Percentiles rank a stretch among this genome's conserved stretches.
phyloP scores from a whole-genome alignment of 257 asterid species.

The Primulina tabacum region DNA sequence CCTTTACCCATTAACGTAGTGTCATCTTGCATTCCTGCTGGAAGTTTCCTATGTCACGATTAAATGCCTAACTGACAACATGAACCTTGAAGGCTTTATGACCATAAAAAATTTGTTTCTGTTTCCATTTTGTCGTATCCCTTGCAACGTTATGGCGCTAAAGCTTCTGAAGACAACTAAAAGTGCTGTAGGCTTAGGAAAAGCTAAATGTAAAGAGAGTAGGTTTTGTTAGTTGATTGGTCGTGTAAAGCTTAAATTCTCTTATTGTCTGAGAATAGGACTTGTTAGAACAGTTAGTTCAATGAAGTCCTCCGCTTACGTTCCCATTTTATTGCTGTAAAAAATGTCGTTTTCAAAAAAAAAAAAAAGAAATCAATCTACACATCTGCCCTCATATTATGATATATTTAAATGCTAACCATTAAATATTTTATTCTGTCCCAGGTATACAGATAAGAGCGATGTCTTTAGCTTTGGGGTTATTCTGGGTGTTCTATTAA shows the following conservation, averaged over 20 bases:
- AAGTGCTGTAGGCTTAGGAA: background rate
- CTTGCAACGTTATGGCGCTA: background rate
- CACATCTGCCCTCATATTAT: background rate
- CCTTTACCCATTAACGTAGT: no score
- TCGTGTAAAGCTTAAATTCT: background rate
- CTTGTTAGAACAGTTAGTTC: no score
- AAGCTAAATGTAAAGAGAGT: no score
- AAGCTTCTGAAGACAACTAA: background rate
- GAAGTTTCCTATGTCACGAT: no score
- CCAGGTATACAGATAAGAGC: constrained; percentile 84
- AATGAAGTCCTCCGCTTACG: background rate
- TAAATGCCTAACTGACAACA: no score
- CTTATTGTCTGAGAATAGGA: background rate
- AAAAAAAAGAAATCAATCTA: background rate
- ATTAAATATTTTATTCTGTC: background rate
- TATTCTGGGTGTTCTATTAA: constrained; percentile 65
- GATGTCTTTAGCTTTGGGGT: constrained; percentile 93
- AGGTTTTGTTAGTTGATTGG: background rate
- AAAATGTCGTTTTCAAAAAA: background rate
- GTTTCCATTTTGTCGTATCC: background rate
- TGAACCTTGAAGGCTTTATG: background rate
- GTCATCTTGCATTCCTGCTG: no score
- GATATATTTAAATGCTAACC: background rate
- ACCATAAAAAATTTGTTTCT: background rate
- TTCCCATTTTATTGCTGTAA: background rate